A percentile compares a stretch with the other conserved stretches of the same genome.
Evolutionary conservation across 2,329 filamentous ascomycete species (phyloP).

Genomic region (Fusarium sterilihyphosum): DNA sequence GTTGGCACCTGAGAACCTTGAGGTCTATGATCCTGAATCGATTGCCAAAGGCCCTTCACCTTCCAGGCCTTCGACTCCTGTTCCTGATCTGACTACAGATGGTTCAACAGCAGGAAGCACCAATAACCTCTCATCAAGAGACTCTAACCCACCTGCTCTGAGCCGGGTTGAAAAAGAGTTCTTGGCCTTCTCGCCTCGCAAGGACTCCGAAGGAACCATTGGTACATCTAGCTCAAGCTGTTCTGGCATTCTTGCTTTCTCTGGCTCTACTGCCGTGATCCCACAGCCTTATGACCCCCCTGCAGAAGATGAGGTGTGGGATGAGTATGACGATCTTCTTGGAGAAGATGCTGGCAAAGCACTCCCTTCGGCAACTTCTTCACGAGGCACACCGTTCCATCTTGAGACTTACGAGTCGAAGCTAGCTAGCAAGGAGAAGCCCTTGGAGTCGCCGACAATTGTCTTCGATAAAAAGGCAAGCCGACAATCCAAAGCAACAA

Average conservation of each 20-base stretch:
- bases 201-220: slow-evolving; percentile 71
- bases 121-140: slow-evolving; percentile 45
- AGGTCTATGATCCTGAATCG: slow-evolving; percentile 47
- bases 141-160: slow-evolving; percentile 44
- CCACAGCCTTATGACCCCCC: slow-evolving; percentile 70
- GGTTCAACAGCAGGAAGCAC: slow-evolving; percentile 49
- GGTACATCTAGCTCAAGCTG: slow-evolving; percentile 67
- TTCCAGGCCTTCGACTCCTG: slow-evolving; percentile 51
- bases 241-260: slow-evolving; percentile 69
- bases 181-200: slow-evolving; percentile 76
- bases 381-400: slow-evolving; percentile 65
- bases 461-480: slow-evolving; percentile 45
- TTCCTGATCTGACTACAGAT: slow-evolving; percentile 50
- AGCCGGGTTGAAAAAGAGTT: slow-evolving; percentile 67
- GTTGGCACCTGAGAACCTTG: slow-evolving; percentile 44
- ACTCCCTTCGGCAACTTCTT: slow-evolving; percentile 64
- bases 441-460: slow-evolving; percentile 61
- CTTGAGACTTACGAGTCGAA: slow-evolving; percentile 60
- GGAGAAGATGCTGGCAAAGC: slow-evolving; percentile 65
- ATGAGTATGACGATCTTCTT: slow-evolving; percentile 90
- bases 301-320: slow-evolving; percentile 90
- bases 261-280: slow-evolving; percentile 72
- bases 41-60: slow-evolving; percentile 61
- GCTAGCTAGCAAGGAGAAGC: slow-evolving; percentile 49
- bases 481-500: slow-evolving; percentile 48